Conservation (phyloP, 495 filamentous ascomycete species). For the Aspergillus olivimuriae region DNA sequence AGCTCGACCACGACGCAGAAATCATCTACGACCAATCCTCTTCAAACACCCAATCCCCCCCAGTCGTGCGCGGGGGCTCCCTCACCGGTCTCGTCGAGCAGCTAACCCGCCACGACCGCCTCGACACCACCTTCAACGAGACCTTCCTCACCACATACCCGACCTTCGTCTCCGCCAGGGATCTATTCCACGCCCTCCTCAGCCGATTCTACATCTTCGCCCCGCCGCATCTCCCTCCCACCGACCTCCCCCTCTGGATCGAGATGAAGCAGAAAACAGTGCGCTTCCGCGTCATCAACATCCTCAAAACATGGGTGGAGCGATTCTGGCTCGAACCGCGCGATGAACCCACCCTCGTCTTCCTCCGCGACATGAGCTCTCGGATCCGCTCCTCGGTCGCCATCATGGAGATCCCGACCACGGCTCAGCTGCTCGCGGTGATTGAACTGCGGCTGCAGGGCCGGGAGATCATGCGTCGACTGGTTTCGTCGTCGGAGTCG, state of each 20-base stretch:
- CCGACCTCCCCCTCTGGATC: conserved; percentile 67
- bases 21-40: conserved; percentile 62
- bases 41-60: conserved; percentile 23
- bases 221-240: conserved; percentile 55
- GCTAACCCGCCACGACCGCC: conserved; percentile 80
- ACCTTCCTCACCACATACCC: conserved; percentile 88
- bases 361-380: conserved; percentile 68
- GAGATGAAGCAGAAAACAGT: conserved; percentile 81
- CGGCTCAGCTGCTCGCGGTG: conserved; percentile 62
- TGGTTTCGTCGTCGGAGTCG: conserved; percentile 66
- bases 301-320: conserved; percentile 90
- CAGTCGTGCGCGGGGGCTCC: conserved; percentile 70
- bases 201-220: conserved; percentile 77
- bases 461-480: conserved; percentile 66
- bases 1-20: conserved; percentile 73
- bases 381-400: conserved; percentile 76
- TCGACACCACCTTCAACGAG: conserved; percentile 82
- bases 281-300: conserved; percentile 81
- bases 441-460: conserved; percentile 75
- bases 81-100: conserved; percentile 82
- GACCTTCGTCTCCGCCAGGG: conserved; percentile 76
- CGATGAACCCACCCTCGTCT: conserved; percentile 61
- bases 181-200: conserved; percentile 78
- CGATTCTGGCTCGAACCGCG: conserved; percentile 87
- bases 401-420: conserved; percentile 74